Conservation (phyloP, 805 yeast species). For the Yarrowia deformans region DNA sequence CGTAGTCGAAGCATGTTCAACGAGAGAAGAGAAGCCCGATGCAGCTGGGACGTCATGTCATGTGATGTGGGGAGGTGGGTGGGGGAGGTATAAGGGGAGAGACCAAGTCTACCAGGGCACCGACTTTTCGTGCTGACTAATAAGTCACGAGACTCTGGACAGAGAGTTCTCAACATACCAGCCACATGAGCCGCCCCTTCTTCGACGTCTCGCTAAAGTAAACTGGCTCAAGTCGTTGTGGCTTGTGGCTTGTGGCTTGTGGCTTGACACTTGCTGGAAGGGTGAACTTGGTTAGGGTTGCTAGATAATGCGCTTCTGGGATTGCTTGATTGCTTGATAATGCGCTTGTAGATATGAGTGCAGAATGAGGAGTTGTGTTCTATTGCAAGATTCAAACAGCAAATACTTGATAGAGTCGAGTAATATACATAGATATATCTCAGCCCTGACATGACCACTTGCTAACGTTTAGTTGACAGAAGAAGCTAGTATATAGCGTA, state of each 20-base stretch:
- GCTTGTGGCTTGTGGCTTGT: conserved; percentile 27
- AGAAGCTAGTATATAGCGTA: too few species aligned
- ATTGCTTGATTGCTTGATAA: too few species aligned
- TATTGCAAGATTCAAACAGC: too few species aligned
- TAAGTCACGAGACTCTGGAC: background rate
- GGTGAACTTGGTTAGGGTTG: background rate
- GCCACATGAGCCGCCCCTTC: background rate
- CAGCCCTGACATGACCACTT: too few species aligned
- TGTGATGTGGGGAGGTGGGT: conserved; percentile 13
- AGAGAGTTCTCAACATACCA: background rate
- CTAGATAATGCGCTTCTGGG: too few species aligned
- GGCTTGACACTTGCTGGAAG: conserved; percentile 1
- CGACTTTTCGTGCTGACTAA: background rate
- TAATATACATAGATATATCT: too few species aligned
- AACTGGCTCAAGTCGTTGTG: background rate
- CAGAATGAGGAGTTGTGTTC: too few species aligned
- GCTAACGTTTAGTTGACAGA: too few species aligned
- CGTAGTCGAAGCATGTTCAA: conserved; percentile 29
- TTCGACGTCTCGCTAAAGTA: background rate
- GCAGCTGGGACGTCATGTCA: conserved; percentile 36
- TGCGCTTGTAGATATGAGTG: too few species aligned
- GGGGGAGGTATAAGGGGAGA: background rate
- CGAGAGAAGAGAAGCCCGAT: background rate
- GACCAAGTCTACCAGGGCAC: background rate
- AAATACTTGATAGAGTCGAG: too few species aligned